A percentile compares a stretch with the other conserved stretches of the same genome.
Conservation (phyloP, 495 filamentous ascomycete species). For the Lasiosphaeris hirsuta region DNA sequence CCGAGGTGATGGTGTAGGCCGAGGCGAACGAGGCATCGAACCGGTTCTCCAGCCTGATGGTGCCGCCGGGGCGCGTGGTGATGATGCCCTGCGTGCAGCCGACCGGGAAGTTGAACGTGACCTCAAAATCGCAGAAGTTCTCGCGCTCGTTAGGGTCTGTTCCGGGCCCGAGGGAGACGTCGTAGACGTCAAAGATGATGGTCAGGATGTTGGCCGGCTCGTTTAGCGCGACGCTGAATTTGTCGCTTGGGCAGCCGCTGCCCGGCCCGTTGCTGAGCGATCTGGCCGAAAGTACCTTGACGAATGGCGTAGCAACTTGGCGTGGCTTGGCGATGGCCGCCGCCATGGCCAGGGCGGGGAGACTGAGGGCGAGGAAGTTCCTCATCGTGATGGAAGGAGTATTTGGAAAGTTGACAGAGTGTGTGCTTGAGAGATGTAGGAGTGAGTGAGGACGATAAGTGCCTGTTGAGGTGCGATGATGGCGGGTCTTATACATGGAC, state of each 20-base stretch:
- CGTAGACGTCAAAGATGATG: neutral
- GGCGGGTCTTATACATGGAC: too few relatives aligned
- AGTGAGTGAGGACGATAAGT: too few relatives aligned
- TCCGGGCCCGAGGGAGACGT: neutral
- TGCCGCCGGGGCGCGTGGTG: neutral
- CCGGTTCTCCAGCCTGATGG: neutral
- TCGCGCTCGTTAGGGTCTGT: neutral
- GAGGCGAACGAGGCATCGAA: neutral
- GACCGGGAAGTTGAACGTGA: neutral
- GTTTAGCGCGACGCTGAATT: neutral
- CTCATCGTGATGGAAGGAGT: neutral
- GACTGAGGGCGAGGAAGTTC: neutral
- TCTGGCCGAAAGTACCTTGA: neutral
- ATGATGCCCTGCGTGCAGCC: neutral
- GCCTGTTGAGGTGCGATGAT: too few relatives aligned
- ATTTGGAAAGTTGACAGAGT: too few relatives aligned
- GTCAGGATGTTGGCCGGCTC: neutral
- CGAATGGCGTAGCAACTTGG: neutral
- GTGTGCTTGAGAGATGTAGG: too few relatives aligned
- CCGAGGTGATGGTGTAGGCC: neutral
- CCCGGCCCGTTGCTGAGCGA: neutral
- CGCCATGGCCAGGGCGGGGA: neutral
- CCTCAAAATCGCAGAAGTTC: neutral
- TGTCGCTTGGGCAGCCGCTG: neutral
- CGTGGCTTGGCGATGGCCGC: neutral